Base-by-base conservation (phyloP, 148 eudicot genomes). In the Spergularia bocconei region DNA sequence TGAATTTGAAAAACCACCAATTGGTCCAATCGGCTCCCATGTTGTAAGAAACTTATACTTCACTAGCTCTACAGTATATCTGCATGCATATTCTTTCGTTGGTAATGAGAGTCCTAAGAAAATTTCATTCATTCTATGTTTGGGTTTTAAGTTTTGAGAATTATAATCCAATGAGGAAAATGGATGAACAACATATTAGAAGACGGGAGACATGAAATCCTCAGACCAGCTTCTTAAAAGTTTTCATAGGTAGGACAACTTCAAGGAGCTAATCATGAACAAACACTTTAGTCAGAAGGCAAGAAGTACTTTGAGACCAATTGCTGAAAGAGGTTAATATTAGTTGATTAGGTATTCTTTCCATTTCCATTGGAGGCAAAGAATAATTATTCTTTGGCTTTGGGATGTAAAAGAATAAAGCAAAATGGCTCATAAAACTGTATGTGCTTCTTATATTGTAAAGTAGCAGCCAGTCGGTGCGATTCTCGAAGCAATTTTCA, bases 1-100 rank as follows among this genome's bases (percentile, higher is more conserved):
- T 57, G 84, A 78, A 76, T 95, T 95, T 80, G 85, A 76, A 67
- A 82, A 78, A 78, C 89, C 99, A 13, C 99, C 99, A 21, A 92
- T 95, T 82, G 99, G 99, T 69, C 99, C 99, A 15, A 87, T 95
- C 50, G 99, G 99, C 13, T 84, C 85, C 39, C 99, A 92, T 81
- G 53, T 95, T 96, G 99, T 95, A 61, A 84, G 88, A 78, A 62
- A 41, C 16, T 39, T 51, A 39, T 69, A 19, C 48, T 57, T 17
- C 51, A 25, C 5, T 67, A 36, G 14, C 29, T 47, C 20, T 29
- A 33, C 23, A 12, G 10, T 64, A n/a, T 17, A 15, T 1, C 17
- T 20, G 14, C 52, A 47, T 16, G n/a, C 63, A 14, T 7, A 48
- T 68, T 56, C 25, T 33, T 4, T 36, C 11, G 15, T 19, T 13